Percentiles rank a stretch among this genome's conserved stretches.
phyloP scores from a whole-genome alignment of 2,329 filamentous ascomycete species.

The Neurospora sp. region DNA sequence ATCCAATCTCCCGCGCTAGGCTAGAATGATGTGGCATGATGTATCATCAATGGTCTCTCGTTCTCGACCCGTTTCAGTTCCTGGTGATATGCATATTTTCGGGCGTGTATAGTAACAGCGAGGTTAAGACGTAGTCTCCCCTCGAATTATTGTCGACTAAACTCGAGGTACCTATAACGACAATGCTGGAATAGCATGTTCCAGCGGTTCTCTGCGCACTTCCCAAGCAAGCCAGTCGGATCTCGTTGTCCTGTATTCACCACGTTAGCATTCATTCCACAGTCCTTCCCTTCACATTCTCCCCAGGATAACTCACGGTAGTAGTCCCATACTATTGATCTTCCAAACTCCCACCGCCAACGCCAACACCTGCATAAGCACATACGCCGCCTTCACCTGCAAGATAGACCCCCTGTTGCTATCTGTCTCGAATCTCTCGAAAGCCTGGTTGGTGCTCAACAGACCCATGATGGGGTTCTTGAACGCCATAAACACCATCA shows the following conservation, averaged over 20 bases:
- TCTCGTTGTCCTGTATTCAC: conserved; percentile 62
- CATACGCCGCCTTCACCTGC: conserved; percentile 77
- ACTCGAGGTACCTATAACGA: conserved; percentile 19
- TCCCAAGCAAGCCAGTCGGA: conserved; percentile 99
- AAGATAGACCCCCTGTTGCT: conserved; percentile 64
- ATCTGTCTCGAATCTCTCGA: conserved; percentile 80
- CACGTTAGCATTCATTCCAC: conserved; percentile 18
- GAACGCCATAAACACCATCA: conserved; percentile 99
- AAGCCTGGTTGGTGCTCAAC: conserved; percentile 73
- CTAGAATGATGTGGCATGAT: not conserved
- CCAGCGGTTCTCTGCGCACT: conserved; percentile 56
- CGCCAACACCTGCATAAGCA: conserved; percentile 76
- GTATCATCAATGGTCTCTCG: not conserved
- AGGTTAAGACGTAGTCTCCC: not conserved
- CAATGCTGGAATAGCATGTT: conserved; percentile 55
- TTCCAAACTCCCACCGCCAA: conserved; percentile 89
- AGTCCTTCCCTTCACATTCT: not conserved
- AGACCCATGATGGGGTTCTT: conserved; percentile 88
- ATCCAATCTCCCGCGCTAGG: no score
- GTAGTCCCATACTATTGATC: conserved; percentile 87
- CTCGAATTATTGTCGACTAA: not conserved
- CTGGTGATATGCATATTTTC: not conserved
- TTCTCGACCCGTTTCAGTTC: not conserved
- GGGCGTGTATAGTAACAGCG: not conserved
- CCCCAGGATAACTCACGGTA: conserved; percentile 56